phyloP scores from a whole-genome alignment of 2,329 filamentous ascomycete genomes.

The Trichoderma gracile region DNA sequence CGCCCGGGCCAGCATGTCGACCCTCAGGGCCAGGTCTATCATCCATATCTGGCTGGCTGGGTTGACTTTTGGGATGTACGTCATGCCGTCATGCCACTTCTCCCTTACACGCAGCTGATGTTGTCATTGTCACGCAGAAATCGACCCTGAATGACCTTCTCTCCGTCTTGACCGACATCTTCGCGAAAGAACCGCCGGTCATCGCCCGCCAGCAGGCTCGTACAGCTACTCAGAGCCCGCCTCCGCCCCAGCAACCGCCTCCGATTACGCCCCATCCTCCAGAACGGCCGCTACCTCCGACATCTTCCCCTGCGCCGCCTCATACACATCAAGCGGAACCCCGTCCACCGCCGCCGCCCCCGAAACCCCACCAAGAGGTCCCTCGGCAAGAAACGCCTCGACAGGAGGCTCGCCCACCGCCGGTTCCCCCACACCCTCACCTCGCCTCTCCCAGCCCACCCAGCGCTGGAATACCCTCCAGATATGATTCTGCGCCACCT shows the following conservation, averaged over 20 bases:
- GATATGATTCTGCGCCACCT: conserved; percentile 52
- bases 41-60: conserved; percentile 94
- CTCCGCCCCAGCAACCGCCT: conserved; percentile 52
- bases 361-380: conserved; percentile 38
- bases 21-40: conserved; percentile 88
- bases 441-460: conserved; percentile 28
- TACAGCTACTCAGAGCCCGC: conserved; percentile 35
- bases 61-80: conserved; percentile 84
- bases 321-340: conserved; percentile 40
- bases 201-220: conserved; percentile 66
- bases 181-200: conserved; percentile 92
- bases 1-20: conserved; percentile 94
- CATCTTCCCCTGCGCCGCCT: conserved; percentile 40
- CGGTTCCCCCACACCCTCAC: conserved; percentile 36
- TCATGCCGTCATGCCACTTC: neutral
- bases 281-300: conserved; percentile 51
- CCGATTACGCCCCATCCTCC: conserved; percentile 72
- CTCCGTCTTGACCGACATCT: conserved; percentile 78
- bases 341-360: conserved; percentile 55
- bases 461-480: conserved; percentile 36
- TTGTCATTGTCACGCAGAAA: conserved; percentile 53
- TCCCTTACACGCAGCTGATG: conserved; percentile 14
- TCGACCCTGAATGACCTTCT: conserved; percentile 83
- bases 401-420: conserved; percentile 2
- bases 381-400: neutral